Percentiles rank a stretch among this genome's conserved stretches.
Evolutionary conservation across 1,284 basidiomycete genomes (phyloP).

Genomic region (Clitocybe nebularis): DNA sequence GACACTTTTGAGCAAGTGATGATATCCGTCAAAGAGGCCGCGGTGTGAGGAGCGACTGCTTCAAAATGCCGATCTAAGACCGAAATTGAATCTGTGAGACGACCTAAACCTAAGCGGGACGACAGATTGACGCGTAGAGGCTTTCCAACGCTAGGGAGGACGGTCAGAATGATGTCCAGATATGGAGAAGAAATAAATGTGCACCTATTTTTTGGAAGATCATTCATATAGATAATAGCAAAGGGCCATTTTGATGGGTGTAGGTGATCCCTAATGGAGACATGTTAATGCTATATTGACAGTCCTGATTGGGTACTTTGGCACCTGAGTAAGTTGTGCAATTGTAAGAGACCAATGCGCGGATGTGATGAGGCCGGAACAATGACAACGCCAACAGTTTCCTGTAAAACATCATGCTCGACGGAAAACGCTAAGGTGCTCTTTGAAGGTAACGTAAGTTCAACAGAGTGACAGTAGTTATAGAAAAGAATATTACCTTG

Average conservation of each 20-base stretch:
- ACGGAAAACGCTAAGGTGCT: constrained; percentile 37
- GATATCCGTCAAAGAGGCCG: constrained; percentile 31
- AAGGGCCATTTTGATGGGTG: constrained; percentile 47
- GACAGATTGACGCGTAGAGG: constrained; percentile 40
- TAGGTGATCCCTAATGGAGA: constrained; percentile 26
- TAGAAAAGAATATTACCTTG: constrained; percentile 25
- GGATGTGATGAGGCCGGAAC: constrained; percentile 28
- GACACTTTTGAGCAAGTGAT: constrained; percentile 33
- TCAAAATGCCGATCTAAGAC: constrained; percentile 37
- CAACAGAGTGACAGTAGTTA: background rate
- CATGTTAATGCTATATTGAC: constrained; percentile 4
- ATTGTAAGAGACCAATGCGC: constrained; percentile 34
- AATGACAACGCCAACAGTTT: constrained; percentile 40
- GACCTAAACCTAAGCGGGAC: constrained; percentile 34
- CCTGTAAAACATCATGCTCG: constrained; percentile 42
- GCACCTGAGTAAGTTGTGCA: constrained; percentile 38
- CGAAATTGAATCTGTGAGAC: constrained; percentile 32
- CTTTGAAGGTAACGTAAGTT: constrained; percentile 15
- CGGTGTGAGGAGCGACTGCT: constrained; percentile 28
- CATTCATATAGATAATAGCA: constrained; percentile 39
- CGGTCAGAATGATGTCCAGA: constrained; percentile 2
- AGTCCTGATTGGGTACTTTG: background rate
- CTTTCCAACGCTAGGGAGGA: constrained; percentile 34
- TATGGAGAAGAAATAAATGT: background rate
- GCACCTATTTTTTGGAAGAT: constrained; percentile 38